phyloP scores from a whole-genome alignment of 2,329 filamentous ascomycete genomes.

The Venturia pyrina region DNA sequence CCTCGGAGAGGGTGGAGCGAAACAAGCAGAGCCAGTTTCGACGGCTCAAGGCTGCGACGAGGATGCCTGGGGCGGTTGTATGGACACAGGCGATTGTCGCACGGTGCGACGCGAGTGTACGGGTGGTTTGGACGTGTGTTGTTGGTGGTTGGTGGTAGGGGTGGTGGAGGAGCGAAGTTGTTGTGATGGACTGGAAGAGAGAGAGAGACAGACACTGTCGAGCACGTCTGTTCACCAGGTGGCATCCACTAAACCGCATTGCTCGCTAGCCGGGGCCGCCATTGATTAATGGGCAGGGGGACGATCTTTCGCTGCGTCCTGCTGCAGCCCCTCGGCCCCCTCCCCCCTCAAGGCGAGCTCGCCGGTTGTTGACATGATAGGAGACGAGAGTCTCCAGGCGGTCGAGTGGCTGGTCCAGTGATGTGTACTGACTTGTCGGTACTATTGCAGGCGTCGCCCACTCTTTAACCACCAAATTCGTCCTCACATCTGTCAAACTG shows the following conservation, averaged over 20 bases:
- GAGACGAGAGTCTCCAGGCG: too few species aligned
- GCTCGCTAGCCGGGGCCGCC: background rate
- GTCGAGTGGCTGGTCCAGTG: too few species aligned
- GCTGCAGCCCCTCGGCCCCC: background rate
- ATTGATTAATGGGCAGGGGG: background rate
- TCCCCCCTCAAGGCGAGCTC: background rate
- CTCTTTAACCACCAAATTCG: background rate
- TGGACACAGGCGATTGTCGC: background rate
- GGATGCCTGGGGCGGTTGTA: background rate
- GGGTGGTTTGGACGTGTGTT: background rate
- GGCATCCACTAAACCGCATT: background rate
- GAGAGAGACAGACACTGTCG: background rate
- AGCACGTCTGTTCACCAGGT: too few species aligned
- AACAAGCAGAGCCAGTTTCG: slow-evolving; percentile 11
- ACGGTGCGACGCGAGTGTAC: background rate
- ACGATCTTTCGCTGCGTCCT: background rate
- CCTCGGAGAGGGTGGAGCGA: slow-evolving; percentile 6
- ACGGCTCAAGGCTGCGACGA: background rate
- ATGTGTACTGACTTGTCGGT: background rate
- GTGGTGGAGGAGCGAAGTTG: background rate
- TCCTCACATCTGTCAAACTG: background rate
- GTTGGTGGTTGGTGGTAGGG: background rate
- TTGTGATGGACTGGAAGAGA: background rate
- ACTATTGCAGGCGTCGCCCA: background rate
- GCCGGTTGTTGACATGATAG: background rate